Percentiles rank a stretch among this genome's conserved stretches.
Conservation (phyloP, 148 eudicot genomes). For the Rhododendron kiyosumense region DNA sequence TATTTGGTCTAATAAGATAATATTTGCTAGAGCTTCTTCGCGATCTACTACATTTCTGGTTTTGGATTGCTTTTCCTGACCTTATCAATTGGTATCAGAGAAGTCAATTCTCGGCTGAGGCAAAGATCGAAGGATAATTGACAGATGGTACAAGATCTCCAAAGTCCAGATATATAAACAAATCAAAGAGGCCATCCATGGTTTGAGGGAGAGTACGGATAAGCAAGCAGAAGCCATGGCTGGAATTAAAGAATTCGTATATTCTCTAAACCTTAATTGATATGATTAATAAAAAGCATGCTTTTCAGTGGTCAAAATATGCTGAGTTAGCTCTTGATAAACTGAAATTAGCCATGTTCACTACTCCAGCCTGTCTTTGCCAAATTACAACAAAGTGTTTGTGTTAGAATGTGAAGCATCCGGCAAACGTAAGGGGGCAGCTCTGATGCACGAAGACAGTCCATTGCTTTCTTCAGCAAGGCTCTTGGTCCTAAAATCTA, state of each 20-base stretch:
- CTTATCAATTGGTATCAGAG: neutral
- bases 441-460: neutral
- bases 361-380: neutral
- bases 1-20: neutral
- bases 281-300: neutral
- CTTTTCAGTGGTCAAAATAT: neutral
- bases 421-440: neutral
- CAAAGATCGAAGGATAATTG: neutral
- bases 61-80: neutral
- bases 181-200: neutral
- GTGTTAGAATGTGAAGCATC: neutral
- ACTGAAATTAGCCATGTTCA: neutral
- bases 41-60: neutral
- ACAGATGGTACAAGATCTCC: neutral
- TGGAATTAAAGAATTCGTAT: neutral
- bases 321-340: neutral
- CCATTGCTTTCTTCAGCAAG: neutral
- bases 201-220: neutral
- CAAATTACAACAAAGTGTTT: neutral
- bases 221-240: neutral
- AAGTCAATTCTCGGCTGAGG: neutral
- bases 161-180: neutral
- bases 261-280: neutral
- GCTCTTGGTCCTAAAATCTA: neutral
- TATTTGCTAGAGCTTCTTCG: neutral